Conservation (phyloP, 441 rosid genomes). For the Euphorbia celastroides region DNA sequence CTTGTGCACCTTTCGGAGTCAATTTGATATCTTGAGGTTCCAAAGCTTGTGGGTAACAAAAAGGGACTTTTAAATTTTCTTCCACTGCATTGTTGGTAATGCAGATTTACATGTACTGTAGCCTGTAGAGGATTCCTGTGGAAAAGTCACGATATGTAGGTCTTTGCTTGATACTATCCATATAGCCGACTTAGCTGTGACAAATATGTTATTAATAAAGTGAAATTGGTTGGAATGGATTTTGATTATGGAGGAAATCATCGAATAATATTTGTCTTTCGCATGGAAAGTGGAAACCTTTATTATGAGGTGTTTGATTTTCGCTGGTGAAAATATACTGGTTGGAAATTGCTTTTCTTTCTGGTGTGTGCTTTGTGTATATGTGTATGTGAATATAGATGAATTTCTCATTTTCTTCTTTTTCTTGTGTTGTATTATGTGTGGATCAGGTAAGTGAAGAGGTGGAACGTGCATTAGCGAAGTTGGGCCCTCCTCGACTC, state of each 20-base stretch:
- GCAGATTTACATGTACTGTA: background rate
- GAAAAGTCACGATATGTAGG: background rate
- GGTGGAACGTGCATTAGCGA: constrained; percentile 99
- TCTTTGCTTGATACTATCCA: background rate
- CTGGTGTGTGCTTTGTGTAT: background rate
- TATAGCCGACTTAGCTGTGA: background rate
- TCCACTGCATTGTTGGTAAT: background rate
- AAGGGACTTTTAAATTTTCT: background rate
- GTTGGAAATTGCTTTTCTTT: background rate
- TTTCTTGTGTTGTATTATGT: constrained; percentile 15
- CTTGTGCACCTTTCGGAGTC: background rate
- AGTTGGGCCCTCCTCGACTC: constrained; percentile 84
- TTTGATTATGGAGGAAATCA: background rate
- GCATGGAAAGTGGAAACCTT: background rate
- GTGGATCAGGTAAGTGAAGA: constrained; percentile 90
- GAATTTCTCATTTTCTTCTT: constrained; percentile 7
- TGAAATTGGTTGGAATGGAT: background rate
- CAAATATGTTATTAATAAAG: background rate
- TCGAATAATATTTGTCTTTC: background rate
- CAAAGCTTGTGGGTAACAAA: background rate
- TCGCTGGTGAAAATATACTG: background rate
- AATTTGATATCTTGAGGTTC: background rate
- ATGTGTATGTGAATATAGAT: background rate
- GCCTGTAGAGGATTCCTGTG: background rate
- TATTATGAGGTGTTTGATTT: background rate